phyloP scores from a whole-genome alignment of 805 yeast genomes.

The Metschnikowia cubensis region DNA sequence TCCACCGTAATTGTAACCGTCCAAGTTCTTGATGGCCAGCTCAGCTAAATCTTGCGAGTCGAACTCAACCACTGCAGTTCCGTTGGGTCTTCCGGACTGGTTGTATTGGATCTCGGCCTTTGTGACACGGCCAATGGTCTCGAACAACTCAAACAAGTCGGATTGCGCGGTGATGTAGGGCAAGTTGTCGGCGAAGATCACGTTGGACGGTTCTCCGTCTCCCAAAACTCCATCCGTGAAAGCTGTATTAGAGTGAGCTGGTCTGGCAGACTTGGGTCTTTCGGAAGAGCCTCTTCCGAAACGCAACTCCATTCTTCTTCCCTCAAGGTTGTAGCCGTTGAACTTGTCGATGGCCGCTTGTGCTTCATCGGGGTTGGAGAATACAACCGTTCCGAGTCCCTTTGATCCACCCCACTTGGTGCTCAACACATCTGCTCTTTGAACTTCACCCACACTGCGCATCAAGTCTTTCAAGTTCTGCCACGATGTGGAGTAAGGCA shows the following conservation, averaged over 20 bases:
- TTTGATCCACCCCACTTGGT: constrained; percentile 71
- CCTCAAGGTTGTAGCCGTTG: constrained; percentile 68
- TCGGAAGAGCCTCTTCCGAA: constrained; percentile 45
- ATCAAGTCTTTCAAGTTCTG: constrained; percentile 82
- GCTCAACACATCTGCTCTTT: constrained; percentile 72
- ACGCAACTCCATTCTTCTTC: constrained; percentile 76
- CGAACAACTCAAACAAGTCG: constrained; percentile 81
- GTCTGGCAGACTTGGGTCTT: constrained; percentile 13
- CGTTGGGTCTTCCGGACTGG: constrained; percentile 64
- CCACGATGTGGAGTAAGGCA: constrained; percentile 82
- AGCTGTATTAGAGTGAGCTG: constrained; percentile 39
- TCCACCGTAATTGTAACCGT: constrained; percentile 81
- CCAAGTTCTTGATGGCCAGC: constrained; percentile 67
- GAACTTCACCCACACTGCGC: constrained; percentile 70
- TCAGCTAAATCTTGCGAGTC: constrained; percentile 65
- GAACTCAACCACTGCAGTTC: constrained; percentile 82
- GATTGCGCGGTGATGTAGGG: constrained; percentile 87
- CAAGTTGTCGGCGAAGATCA: constrained; percentile 67
- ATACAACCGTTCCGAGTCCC: constrained; percentile 83
- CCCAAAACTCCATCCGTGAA: constrained; percentile 67
- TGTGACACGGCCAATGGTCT: constrained; percentile 71
- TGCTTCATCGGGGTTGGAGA: constrained; percentile 64
- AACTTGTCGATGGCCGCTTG: constrained; percentile 63
- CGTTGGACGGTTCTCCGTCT: constrained; percentile 46
- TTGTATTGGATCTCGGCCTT: constrained; percentile 70